Evolutionary conservation across 2,329 filamentous ascomycete genomes (phyloP).

Genomic region (Colletotrichum lupini): DNA sequence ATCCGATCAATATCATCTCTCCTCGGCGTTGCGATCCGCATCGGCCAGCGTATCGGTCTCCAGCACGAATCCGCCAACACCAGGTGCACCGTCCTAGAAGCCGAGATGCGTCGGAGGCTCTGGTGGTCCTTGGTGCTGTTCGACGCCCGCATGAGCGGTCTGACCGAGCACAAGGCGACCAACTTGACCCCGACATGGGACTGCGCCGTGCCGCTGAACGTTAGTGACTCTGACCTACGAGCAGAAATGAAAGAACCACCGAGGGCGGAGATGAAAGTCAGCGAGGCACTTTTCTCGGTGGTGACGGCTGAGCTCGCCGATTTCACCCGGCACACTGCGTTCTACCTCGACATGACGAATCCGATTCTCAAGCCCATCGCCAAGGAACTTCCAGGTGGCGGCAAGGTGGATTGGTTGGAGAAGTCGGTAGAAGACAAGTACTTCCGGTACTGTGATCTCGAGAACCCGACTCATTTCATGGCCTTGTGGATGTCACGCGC

Average conservation of each 20-base stretch:
- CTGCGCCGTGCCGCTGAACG: slow-evolving; percentile 54
- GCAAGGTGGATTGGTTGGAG: background rate
- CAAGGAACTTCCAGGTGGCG: background rate
- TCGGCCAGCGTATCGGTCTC: background rate
- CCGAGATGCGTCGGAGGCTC: slow-evolving; percentile 69
- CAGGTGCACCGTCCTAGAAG: slow-evolving; percentile 54
- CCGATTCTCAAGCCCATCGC: background rate
- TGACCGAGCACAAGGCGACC: slow-evolving; percentile 51
- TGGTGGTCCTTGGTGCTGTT: slow-evolving; percentile 72
- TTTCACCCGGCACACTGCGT: background rate
- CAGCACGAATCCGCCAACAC: slow-evolving; percentile 3
- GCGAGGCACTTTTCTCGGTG: slow-evolving; percentile 44
- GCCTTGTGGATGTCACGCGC: background rate
- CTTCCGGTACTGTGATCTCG: background rate
- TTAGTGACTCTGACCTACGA: slow-evolving; percentile 58
- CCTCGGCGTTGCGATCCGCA: background rate
- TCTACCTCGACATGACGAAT: background rate
- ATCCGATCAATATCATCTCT: background rate
- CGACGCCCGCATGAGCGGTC: slow-evolving; percentile 66
- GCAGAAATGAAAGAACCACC: slow-evolving; percentile 51
- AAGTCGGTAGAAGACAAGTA: background rate
- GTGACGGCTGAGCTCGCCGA: background rate
- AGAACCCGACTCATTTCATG: background rate
- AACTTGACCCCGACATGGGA: slow-evolving; percentile 51
- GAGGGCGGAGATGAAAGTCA: slow-evolving; percentile 41